Evolutionary conservation across 2,329 filamentous ascomycete genomes (phyloP).

Genomic region (Xylaria sp.): DNA sequence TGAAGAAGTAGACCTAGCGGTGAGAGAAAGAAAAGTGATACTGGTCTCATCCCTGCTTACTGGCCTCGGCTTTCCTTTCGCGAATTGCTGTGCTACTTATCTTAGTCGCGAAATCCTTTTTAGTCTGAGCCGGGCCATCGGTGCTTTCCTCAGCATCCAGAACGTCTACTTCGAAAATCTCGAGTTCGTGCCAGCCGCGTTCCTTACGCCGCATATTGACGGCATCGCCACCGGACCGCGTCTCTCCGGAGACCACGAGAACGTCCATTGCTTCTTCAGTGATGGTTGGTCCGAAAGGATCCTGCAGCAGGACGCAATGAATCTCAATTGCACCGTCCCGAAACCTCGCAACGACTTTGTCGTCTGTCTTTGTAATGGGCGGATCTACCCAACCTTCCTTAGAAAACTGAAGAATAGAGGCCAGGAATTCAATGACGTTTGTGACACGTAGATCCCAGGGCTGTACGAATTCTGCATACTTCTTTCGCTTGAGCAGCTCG

Average conservation of each 20-base stretch:
- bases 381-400: slow-evolving; percentile 58
- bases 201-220: slow-evolving; percentile 86
- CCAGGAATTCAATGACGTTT: slow-evolving; percentile 78
- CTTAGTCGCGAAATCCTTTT: slow-evolving; percentile 80
- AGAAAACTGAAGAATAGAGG: slow-evolving; percentile 64
- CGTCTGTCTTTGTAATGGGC: slow-evolving; percentile 50
- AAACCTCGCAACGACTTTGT: slow-evolving; percentile 66
- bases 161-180: slow-evolving; percentile 90
- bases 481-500: slow-evolving; percentile 87
- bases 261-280: slow-evolving; percentile 81
- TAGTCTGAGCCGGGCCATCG: slow-evolving; percentile 56
- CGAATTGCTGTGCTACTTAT: slow-evolving; percentile 92
- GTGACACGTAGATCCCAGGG: slow-evolving; percentile 80
- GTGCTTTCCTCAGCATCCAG: slow-evolving; percentile 73
- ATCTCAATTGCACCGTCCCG: slow-evolving; percentile 71
- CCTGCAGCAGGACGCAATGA: slow-evolving; percentile 85
- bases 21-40: slow-evolving; percentile 2
- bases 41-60: slow-evolving; percentile 19
- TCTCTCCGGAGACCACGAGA: slow-evolving; percentile 89
- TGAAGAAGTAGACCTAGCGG: slow-evolving; percentile 3
- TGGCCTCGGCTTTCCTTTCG: slow-evolving; percentile 53
- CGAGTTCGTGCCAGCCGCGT: slow-evolving; percentile 79
- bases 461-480: slow-evolving; percentile 83
- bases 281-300: slow-evolving; percentile 91
- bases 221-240: slow-evolving; percentile 80